A percentile compares a stretch with the other conserved stretches of the same genome.
Evolutionary conservation across 305 asterid species (phyloP).

Genomic region (Salvia sclarea): DNA sequence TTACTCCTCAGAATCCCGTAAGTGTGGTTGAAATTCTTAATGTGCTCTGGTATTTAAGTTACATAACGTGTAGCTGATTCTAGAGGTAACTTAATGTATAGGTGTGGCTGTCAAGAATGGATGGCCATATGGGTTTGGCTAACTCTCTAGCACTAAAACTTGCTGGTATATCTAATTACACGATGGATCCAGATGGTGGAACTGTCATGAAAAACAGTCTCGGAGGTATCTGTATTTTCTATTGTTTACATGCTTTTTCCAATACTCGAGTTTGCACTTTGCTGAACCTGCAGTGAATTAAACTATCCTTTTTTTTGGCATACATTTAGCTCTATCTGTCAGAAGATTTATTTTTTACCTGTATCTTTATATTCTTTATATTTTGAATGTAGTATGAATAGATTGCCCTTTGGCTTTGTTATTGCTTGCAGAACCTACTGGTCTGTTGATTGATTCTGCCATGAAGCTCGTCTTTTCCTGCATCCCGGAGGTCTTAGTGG

Average conservation of each 20-base stretch:
- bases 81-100: constrained; percentile 34
- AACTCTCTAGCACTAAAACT: constrained; percentile 72
- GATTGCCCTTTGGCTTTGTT: constrained; percentile 23
- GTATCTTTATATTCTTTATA: constrained; percentile 2
- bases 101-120: constrained; percentile 94
- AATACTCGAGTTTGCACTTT: constrained; percentile 19
- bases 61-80: constrained; percentile 14
- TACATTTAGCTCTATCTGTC: constrained; percentile 1
- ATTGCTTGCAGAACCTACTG: constrained; percentile 79
- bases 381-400: constrained; percentile 1
- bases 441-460: constrained; percentile 90
- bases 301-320: constrained; percentile 9
- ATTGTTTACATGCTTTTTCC: background rate
- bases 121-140: constrained; percentile 99
- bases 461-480: constrained; percentile 71
- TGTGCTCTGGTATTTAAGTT: constrained; percentile 29
- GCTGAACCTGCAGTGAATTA: constrained; percentile 4
- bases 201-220: constrained; percentile 53
- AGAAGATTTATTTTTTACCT: constrained; percentile 1
- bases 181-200: constrained; percentile 77
- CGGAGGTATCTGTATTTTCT: constrained; percentile 54
- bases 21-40: constrained; percentile 26
- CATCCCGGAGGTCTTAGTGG: constrained; percentile 70
- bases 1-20: constrained; percentile 89
- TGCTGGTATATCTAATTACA: constrained; percentile 63